Evolutionary conservation across 2,329 filamentous ascomycete species (phyloP).

Genomic region (Calonectria pteridis): DNA sequence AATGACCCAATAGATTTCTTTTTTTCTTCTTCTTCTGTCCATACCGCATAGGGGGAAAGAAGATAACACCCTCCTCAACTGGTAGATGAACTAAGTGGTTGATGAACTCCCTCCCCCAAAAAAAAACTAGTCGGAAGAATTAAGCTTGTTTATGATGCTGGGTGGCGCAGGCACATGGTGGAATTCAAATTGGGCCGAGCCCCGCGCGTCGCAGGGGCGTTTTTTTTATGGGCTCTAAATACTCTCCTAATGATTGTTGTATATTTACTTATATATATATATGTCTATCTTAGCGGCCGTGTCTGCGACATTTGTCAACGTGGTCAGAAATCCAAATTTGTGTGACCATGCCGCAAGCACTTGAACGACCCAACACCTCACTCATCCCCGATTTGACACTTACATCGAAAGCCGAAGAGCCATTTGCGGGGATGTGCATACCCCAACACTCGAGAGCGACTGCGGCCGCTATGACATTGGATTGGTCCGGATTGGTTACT

Average conservation of each 20-base stretch:
- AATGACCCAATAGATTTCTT: background rate
- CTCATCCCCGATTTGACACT: background rate
- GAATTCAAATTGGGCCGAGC: constrained; percentile 11
- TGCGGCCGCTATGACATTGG: background rate
- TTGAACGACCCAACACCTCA: background rate
- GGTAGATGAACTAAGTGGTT: background rate
- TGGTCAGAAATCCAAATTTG: background rate
- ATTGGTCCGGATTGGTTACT: constrained; percentile 7
- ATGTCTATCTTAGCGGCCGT: background rate
- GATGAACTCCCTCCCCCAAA: background rate
- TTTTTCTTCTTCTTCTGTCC: background rate
- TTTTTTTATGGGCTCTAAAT: background rate
- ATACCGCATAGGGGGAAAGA: background rate
- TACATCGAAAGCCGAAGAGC: constrained; percentile 9
- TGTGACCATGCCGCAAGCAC: background rate
- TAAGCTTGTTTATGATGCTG: background rate
- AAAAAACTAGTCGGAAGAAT: background rate
- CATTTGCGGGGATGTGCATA: background rate
- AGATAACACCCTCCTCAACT: background rate
- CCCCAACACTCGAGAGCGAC: background rate
- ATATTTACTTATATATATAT: background rate
- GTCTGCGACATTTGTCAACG: background rate
- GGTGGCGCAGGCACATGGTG: constrained; percentile 1
- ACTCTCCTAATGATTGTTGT: constrained; percentile 1
- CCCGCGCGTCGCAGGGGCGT: background rate